These are phyloP conservation scores for Tardiomyces depauwii DNA, from an alignment of 1,139 yeast genomes.

Conservation along the genomic window DNA sequence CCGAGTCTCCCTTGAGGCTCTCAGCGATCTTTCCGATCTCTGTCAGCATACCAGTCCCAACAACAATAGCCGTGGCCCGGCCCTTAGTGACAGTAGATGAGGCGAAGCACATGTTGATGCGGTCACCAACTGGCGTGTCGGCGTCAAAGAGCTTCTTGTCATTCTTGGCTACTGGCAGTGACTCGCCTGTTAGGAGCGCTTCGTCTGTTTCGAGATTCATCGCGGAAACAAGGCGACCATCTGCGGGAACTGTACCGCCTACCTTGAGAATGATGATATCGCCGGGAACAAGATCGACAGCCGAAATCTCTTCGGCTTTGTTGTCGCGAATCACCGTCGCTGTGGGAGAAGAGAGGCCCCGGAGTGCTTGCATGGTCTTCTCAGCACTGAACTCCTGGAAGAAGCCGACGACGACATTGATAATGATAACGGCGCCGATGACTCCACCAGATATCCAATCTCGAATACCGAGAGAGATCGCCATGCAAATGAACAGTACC, in stretches of 20 bases:
- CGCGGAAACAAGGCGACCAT: conserved; percentile 46
- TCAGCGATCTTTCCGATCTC: conserved; percentile 71
- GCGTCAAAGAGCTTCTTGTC: conserved; percentile 33
- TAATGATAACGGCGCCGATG: conserved; percentile 54
- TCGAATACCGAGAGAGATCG: conserved; percentile 62
- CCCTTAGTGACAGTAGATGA: conserved; percentile 70
- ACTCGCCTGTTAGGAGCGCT: conserved; percentile 72
- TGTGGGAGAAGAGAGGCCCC: conserved; percentile 59
- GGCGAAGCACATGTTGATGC: conserved; percentile 61
- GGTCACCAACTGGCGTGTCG: conserved; percentile 50
- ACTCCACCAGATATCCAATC: conserved; percentile 86
- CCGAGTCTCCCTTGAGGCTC: conserved; percentile 37
- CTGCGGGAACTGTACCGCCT: conserved; percentile 78
- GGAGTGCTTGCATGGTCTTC: conserved; percentile 68
- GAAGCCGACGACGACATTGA: conserved; percentile 61
- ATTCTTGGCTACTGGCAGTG: conserved; percentile 62
- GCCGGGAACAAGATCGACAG: conserved; percentile 66
- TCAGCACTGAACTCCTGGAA: conserved; percentile 66
- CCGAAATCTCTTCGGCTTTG: conserved; percentile 44
- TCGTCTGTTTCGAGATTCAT: conserved; percentile 73
- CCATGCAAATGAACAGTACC: conserved; percentile 65
- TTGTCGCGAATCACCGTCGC: conserved; percentile 63
- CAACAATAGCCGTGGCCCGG: conserved; percentile 58
- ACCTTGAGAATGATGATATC: conserved; percentile 55
- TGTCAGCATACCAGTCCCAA: conserved; percentile 57